phyloP scores from a whole-genome alignment of 129 eudicot species.

The Artemisia tridentata region DNA sequence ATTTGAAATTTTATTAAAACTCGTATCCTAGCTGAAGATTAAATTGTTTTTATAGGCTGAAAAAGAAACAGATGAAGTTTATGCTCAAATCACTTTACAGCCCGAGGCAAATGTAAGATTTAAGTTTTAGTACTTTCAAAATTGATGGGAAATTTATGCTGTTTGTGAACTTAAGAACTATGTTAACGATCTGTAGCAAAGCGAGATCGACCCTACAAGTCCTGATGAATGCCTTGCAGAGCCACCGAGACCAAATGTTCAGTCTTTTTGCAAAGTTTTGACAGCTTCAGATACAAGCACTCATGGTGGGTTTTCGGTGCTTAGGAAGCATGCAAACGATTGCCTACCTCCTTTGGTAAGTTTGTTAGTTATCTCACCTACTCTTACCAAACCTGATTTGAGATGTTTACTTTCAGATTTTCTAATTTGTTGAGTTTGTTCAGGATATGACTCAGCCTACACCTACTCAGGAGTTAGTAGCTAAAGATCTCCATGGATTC shows the following conservation, averaged over 20 bases:
- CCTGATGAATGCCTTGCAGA: slow-evolving; percentile 52
- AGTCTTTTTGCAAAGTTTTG: slow-evolving; percentile 82
- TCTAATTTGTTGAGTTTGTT: slow-evolving; percentile 19
- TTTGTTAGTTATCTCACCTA: neutral
- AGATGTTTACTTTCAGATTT: neutral
- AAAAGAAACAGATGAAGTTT: slow-evolving; percentile 91
- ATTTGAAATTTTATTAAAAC: neutral
- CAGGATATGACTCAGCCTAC: slow-evolving; percentile 87
- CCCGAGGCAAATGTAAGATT: slow-evolving; percentile 79
- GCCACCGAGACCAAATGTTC: slow-evolving; percentile 63
- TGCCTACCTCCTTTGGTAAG: slow-evolving; percentile 94
- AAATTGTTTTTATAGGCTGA: slow-evolving; percentile 60
- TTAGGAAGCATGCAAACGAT: slow-evolving; percentile 84
- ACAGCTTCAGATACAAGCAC: slow-evolving; percentile 99
- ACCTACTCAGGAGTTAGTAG: slow-evolving; percentile 87
- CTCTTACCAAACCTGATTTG: neutral
- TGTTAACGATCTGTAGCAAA: slow-evolving; percentile 49
- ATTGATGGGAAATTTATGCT: slow-evolving; percentile 8
- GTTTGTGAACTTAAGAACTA: slow-evolving; percentile 10
- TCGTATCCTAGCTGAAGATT: no score
- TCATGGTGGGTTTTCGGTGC: slow-evolving; percentile 95
- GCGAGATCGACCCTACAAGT: slow-evolving; percentile 50
- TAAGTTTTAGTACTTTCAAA: neutral
- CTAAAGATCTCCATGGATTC: slow-evolving; percentile 83
- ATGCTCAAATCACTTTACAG: slow-evolving; percentile 75